phyloP scores from a whole-genome alignment of 257 asterid species.

The Primulina eburnea region DNA sequence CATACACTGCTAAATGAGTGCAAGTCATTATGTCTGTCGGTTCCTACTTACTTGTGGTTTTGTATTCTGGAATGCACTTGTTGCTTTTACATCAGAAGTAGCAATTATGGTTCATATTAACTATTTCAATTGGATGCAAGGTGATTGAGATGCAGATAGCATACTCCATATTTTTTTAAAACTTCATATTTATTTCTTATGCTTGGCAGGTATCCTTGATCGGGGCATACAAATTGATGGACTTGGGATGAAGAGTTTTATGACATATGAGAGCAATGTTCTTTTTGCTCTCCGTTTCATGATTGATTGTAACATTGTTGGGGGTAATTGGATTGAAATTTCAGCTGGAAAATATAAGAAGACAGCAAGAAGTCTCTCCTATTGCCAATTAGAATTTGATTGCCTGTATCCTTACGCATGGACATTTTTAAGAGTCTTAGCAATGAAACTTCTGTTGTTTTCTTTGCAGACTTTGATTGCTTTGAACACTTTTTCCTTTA shows the following conservation, averaged over 20 bases:
- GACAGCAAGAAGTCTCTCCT: constrained; percentile 53
- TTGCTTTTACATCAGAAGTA: constrained; percentile 2
- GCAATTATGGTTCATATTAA: constrained; percentile 3
- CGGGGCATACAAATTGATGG: constrained; percentile 95
- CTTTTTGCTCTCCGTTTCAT: constrained; percentile 98
- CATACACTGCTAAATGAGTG: neutral
- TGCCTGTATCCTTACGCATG: constrained; percentile 78
- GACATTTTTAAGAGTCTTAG: constrained; percentile 16
- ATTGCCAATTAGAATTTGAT: constrained; percentile 86
- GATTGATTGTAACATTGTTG: constrained; percentile 91
- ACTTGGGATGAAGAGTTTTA: constrained; percentile 72
- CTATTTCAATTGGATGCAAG: constrained; percentile 9
- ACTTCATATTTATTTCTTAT: neutral
- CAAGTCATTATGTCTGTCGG: constrained; percentile 7
- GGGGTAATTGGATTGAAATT: constrained; percentile 97
- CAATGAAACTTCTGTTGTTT: constrained; percentile 7
- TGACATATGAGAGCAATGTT: constrained; percentile 94
- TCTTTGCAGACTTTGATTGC: constrained; percentile 13
- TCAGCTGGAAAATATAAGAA: constrained; percentile 76
- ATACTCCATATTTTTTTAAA: constrained; percentile 11
- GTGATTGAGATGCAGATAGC: constrained; percentile 9
- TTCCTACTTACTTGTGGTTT: constrained; percentile 4
- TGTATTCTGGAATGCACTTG: constrained; percentile 19
- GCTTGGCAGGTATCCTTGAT: constrained; percentile 81
- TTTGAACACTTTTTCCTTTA: constrained; percentile 39